Base-by-base conservation (phyloP, 2,329 filamentous ascomycete species). In the Pestalotiopsis sp. region DNA sequence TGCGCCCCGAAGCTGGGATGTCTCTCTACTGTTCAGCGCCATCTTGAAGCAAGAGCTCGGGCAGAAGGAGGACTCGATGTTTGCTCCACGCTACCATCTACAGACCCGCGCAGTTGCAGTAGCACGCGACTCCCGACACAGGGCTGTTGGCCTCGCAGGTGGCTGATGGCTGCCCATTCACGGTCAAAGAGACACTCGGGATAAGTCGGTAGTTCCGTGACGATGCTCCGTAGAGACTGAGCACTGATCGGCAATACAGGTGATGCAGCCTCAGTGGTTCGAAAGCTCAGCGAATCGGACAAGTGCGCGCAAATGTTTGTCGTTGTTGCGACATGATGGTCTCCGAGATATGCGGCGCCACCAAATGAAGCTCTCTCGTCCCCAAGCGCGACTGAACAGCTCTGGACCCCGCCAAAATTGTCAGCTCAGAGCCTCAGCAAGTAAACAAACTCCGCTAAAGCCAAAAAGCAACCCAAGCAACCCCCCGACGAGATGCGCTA, bases 1-100 rank as follows among this genome's bases (percentile, higher is more conserved):
- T 41, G 93, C 89, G 49, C 86, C 87, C 76, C 92, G 90, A 70
- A 97, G 84, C 77, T 94, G 91, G 64, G 84, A 81, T 59, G 86
- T 83, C 70, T 90, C 88, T 70, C 86, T 82, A 66, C 85, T 81
- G 68, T 83, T 88, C 70, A 91, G 82, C 69, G 82, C 80, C 88
- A 90, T 90, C 56, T 69, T 73, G 70, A 36, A 23, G 3, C 12
- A 45, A 17, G 52, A 6, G 14, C 11, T 17, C 17, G 14, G 52
- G 31, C 52, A 58, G 52, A 56, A 23, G 13, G 23, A 13, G 9
- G 25, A 13, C 27, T 56, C 13, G 49, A 49, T 11, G 7, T 41
- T 14, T 39, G 27, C 36, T 39, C 25, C 25, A 12, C 14, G 20
- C 45, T n/a, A 52, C 11, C 45, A 52, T 23, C 17, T n/a, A n/a